Evolutionary conservation across 805 yeast species (phyloP).

Genomic region (Myxozyma mucilagina): DNA sequence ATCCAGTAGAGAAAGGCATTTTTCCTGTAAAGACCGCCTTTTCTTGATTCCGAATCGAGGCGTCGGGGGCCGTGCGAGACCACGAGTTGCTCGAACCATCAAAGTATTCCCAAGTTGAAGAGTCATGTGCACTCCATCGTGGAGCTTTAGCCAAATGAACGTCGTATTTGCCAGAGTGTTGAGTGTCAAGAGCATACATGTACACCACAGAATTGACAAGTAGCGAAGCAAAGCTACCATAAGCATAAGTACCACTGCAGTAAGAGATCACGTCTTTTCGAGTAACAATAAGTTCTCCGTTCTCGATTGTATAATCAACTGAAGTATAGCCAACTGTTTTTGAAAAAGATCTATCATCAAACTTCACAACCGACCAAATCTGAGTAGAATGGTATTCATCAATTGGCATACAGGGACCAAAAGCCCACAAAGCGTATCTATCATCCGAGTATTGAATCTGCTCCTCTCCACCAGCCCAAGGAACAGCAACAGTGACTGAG

Average conservation of each 20-base stretch:
- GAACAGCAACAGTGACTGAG: slow-evolving; percentile 21
- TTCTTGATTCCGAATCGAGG: slow-evolving; percentile 8
- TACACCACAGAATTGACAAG: slow-evolving; percentile 18
- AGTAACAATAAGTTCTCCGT: slow-evolving; percentile 1
- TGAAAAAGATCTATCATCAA: neutral
- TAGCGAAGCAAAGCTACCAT: slow-evolving; percentile 24
- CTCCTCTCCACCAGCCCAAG: slow-evolving; percentile 16
- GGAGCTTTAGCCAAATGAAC: slow-evolving; percentile 23
- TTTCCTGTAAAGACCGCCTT: slow-evolving; percentile 15
- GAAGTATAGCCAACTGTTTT: slow-evolving; percentile 15
- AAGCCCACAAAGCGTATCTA: slow-evolving; percentile 27
- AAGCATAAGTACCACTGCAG: slow-evolving; percentile 2
- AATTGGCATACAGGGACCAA: slow-evolving; percentile 21
- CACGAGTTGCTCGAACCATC: slow-evolving; percentile 13
- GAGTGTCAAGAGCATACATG: slow-evolving; percentile 25
- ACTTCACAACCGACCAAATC: slow-evolving; percentile 23
- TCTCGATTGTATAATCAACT: slow-evolving; percentile 11
- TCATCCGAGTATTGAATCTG: slow-evolving; percentile 12
- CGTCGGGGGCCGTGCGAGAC: slow-evolving; percentile 12
- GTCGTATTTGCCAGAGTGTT: slow-evolving; percentile 15
- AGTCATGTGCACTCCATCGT: slow-evolving; percentile 7
- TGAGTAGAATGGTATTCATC: slow-evolving; percentile 15
- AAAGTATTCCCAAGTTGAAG: slow-evolving; percentile 20
- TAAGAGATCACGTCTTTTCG: slow-evolving; percentile 6
- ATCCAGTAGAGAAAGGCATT: slow-evolving; percentile 28